Percentiles rank a stretch among this genome's conserved stretches.
phyloP scores from a whole-genome alignment of 2,329 filamentous ascomycete species.

The Talaromyces rugulosus region DNA sequence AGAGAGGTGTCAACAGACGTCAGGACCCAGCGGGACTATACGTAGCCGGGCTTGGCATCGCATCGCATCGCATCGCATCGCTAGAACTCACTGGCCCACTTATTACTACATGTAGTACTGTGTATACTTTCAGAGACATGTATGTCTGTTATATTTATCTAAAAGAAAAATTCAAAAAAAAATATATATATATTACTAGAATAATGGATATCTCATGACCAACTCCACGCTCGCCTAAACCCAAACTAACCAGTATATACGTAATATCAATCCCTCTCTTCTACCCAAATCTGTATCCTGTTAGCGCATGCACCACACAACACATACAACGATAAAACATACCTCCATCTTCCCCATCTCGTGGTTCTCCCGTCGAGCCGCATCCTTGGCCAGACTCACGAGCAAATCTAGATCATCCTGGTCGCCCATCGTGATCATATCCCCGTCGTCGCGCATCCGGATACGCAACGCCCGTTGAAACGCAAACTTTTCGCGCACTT shows the following conservation, averaged over 20 bases:
- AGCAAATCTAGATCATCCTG: slow-evolving; percentile 94
- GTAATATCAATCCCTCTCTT: slow-evolving; percentile 10
- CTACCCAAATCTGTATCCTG: slow-evolving; percentile 17
- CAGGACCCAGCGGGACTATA: neutral
- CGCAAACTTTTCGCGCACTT: slow-evolving; percentile 82
- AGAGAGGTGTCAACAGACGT: neutral
- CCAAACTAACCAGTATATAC: neutral
- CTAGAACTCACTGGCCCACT: too few relatives aligned
- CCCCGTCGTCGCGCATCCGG: slow-evolving; percentile 86
- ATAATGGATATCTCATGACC: slow-evolving; percentile 1
- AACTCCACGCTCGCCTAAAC: slow-evolving; percentile 8
- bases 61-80: too few relatives aligned
- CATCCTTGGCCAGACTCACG: slow-evolving; percentile 63
- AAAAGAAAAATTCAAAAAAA: neutral
- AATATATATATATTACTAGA: neutral
- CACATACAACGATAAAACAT: slow-evolving; percentile 38
- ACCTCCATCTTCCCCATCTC: slow-evolving; percentile 96
- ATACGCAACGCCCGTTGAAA: slow-evolving; percentile 62
- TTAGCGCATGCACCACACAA: neutral
- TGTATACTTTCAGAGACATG: neutral
- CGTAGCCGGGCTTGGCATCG: neutral
- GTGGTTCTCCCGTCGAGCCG: slow-evolving; percentile 66
- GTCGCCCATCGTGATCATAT: slow-evolving; percentile 96
- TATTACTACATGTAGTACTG: neutral
- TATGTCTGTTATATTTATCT: neutral